Base-by-base conservation (phyloP, 73 alveolate species). In the Uronychia binucleata region DNA sequence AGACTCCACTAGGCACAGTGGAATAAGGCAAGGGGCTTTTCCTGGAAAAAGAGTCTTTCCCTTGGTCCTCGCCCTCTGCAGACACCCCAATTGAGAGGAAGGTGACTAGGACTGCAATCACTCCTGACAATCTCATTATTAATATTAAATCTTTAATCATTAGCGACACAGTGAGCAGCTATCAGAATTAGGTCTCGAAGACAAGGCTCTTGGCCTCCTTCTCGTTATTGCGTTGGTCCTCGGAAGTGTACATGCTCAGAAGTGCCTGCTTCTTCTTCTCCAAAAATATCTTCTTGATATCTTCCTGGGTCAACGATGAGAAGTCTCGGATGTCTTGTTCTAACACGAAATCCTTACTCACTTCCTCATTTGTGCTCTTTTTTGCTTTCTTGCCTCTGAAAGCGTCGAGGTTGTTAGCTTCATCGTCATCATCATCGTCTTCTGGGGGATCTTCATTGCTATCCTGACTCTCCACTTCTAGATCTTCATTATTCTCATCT, bases 241-340 rank as follows among this genome's bases (percentile, higher is more conserved):
- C 82, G 27, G 78, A 31, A 1, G 75, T 34, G 77, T 87, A 87
- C 80, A 30, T 87, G 25, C 74, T 79, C 83, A 80, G 59, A 58
- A 87, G 81, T 0, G 83, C 35, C 31, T 80, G 79, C 59, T 81
- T 80, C 77, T 81, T 87, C 81, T 87, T 87, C 75, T 87, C 86
- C 1, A 86, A 79, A 19, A 81, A 29, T 31, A 60, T 74, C 74
- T 81, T 87, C 75, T 35, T 31, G 58, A 80, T 28, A 33, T 80
- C 93, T 74, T 87, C 93, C 67, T 46, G 67, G 67, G n/a, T 46
- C 67, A 46, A 19, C 67, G 5, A 46, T 46, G 67, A 46, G 19
- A 46, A 46, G 19, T 46, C 67, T 46, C 67, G 5, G n/a, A 11
- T 46, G 19, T 46, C 67, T 46, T 5, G 19, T 11, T 11, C 5